Conservation (phyloP, 345 rosid species). For the Kandelia obovata region DNA sequence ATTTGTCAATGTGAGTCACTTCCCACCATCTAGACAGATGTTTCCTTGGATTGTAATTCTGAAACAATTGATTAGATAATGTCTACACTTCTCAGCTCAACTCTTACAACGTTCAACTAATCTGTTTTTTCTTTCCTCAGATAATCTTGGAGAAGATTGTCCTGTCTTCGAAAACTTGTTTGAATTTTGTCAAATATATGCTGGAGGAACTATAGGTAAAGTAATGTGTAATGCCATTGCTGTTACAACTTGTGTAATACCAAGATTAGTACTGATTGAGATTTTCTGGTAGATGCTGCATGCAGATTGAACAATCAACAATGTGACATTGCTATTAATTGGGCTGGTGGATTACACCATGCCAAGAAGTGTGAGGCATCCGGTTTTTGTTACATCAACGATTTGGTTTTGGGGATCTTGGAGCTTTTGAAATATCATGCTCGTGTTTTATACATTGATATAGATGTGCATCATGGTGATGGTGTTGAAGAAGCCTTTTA, state of each 20-base stretch:
- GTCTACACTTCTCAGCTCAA: not conserved
- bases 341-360: conserved; percentile 99
- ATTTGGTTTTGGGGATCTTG: conserved; percentile 89
- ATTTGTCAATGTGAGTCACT: no score
- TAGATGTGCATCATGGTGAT: conserved; percentile 99
- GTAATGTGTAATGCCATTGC: not conserved
- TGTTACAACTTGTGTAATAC: conserved; percentile 2
- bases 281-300: conserved; percentile 65
- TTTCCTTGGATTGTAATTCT: not conserved
- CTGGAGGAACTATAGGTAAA: conserved; percentile 96
- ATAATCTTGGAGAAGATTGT: conserved; percentile 95
- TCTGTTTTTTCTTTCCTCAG: conserved; percentile 29
- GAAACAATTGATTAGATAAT: not conserved
- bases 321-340: conserved; percentile 95
- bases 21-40: no score
- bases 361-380: conserved; percentile 98
- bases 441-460: conserved; percentile 85
- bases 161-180: conserved; percentile 94
- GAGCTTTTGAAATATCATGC: conserved; percentile 90
- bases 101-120: not conserved
- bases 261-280: conserved; percentile 12
- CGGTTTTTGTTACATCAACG: conserved; percentile 97
- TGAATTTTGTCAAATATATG: conserved; percentile 96
- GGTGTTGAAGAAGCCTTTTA: conserved; percentile 99
- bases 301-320: conserved; percentile 81